A percentile compares a stretch with the other conserved stretches of the same genome.
Evolutionary conservation across 108 stramenopile genomes (phyloP).

Genomic region (Schizochytrium sp.): DNA sequence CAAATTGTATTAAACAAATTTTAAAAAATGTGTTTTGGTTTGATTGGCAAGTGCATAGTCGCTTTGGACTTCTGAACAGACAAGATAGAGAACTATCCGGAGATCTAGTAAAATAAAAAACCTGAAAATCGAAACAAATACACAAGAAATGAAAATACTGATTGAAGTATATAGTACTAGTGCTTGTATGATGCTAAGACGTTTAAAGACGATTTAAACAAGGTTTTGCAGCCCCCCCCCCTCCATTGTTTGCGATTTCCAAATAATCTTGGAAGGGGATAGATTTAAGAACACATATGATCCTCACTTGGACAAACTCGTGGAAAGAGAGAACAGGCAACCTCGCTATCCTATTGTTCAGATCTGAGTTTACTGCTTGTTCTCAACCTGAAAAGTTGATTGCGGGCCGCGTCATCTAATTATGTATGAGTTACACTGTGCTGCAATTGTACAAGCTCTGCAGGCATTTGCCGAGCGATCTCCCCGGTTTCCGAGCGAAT

Average conservation of each 20-base stretch:
- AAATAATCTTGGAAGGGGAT: too few relatives aligned
- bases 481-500: background rate
- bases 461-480: background rate
- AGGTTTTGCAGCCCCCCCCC: too few relatives aligned
- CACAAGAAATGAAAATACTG: background rate
- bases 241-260: too few relatives aligned
- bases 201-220: too few relatives aligned
- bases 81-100: too few relatives aligned
- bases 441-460: background rate
- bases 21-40: too few relatives aligned
- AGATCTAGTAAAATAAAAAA: background rate
- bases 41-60: too few relatives aligned
- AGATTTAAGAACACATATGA: too few relatives aligned
- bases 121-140: background rate
- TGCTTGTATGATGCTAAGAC: too few relatives aligned
- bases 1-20: background rate
- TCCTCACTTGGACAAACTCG: background rate
- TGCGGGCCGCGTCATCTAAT: background rate
- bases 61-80: too few relatives aligned
- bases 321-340: slow-evolving; percentile 11
- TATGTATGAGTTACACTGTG: background rate
- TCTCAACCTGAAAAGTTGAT: background rate
- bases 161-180: too few relatives aligned
- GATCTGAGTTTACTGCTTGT: background rate
- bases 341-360: too few relatives aligned